Conservation (phyloP, 1,139 yeast genomes). For the Diutina catenulata region DNA sequence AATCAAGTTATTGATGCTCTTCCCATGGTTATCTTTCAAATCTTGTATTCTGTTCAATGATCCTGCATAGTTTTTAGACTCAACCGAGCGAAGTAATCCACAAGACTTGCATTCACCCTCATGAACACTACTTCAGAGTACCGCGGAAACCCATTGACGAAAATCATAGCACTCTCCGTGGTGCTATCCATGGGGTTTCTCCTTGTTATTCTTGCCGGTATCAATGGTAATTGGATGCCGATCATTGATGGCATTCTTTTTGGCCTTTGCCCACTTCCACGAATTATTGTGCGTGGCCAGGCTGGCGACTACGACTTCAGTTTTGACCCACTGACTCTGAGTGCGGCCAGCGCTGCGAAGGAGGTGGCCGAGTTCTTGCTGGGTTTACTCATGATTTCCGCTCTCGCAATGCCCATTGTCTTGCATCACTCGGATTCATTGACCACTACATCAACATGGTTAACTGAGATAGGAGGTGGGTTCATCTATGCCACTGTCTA, state of each 20-base stretch:
- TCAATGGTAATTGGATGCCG: slow-evolving; percentile 73
- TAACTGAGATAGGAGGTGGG: slow-evolving; percentile 60
- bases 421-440: slow-evolving; percentile 55
- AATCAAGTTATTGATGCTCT: too few species aligned
- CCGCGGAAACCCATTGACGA: slow-evolving; percentile 46
- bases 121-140: too few species aligned
- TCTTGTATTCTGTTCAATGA: too few species aligned
- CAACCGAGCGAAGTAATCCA: too few species aligned
- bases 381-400: slow-evolving; percentile 55
- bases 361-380: slow-evolving; percentile 63
- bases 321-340: slow-evolving; percentile 26
- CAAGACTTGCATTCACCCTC: too few species aligned
- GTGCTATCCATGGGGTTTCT: slow-evolving; percentile 71
- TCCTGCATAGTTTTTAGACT: too few species aligned
- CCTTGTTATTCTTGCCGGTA: slow-evolving; percentile 64
- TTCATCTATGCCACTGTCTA: slow-evolving; percentile 65
- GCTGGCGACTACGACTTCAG: slow-evolving; percentile 34
- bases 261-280: slow-evolving; percentile 62
- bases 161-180: slow-evolving; percentile 62
- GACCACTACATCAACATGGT: slow-evolving; percentile 42
- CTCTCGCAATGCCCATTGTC: slow-evolving; percentile 54
- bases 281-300: slow-evolving; percentile 25
- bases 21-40: too few species aligned
- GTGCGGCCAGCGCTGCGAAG: slow-evolving; percentile 19
- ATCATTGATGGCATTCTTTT: slow-evolving; percentile 41